A percentile compares a stretch with the other conserved stretches of the same genome.
Conservation (phyloP, 2,329 filamentous ascomycete species). For the Cephalotrichum gorgonifer region DNA sequence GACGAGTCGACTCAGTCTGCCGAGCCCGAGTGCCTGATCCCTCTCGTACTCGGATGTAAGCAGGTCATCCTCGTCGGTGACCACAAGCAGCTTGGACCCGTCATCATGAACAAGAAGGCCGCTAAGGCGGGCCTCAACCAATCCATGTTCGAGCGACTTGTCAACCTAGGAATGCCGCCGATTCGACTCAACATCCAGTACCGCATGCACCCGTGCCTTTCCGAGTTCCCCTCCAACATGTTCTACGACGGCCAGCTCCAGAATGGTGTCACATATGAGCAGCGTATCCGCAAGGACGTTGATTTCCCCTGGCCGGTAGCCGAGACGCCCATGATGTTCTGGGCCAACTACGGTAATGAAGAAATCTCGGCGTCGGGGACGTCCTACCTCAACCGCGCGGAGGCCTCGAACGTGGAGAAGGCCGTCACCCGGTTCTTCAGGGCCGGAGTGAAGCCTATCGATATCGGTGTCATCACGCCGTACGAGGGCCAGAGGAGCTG, state of each 20-base stretch:
- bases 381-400: conserved; percentile 94
- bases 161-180: conserved; percentile 80
- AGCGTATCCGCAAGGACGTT: conserved; percentile 82
- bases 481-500: conserved; percentile 98
- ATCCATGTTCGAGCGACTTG: conserved; percentile 93
- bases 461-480: conserved; percentile 96
- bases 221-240: conserved; percentile 98
- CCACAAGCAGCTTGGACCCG: conserved; percentile 93
- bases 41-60: conserved; percentile 92
- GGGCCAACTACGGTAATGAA: conserved; percentile 95
- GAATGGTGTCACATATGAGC: conserved; percentile 85
- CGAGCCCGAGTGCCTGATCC: conserved; percentile 98
- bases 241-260: conserved; percentile 97
- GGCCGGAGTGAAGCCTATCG: conserved; percentile 83
- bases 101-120: conserved; percentile 99
- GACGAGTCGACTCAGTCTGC: conserved; percentile 98
- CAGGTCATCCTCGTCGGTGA: conserved; percentile 98
- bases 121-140: conserved; percentile 96
- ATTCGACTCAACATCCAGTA: conserved; percentile 96
- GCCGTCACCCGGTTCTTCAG: conserved; percentile 98
- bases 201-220: conserved; percentile 96
- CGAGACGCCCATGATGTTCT: conserved; percentile 99
- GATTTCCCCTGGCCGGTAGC: conserved; percentile 96
- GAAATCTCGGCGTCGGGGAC: conserved; percentile 97
- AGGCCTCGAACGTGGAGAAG: conserved; percentile 96